Percentiles rank a stretch among this genome's conserved stretches.
Conservation (phyloP, 2,329 filamentous ascomycete genomes). For the Neofusicoccum cordaticola region DNA sequence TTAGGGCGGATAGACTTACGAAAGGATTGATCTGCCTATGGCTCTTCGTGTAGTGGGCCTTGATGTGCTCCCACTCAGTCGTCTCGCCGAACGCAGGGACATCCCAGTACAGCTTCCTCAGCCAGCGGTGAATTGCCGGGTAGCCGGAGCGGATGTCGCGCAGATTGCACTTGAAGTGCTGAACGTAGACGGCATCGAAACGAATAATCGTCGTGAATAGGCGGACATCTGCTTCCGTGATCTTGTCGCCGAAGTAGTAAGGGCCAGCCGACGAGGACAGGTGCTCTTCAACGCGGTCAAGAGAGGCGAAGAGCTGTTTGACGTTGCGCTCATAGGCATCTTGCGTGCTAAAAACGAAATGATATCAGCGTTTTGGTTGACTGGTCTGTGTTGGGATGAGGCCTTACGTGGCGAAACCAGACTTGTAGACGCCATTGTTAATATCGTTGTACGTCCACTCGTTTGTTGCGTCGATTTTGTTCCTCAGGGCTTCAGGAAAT, state of each 20-base stretch:
- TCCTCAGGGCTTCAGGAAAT: conserved; percentile 43
- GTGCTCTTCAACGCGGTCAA: conserved; percentile 47
- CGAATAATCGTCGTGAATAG: conserved; percentile 60
- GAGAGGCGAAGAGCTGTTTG: conserved; percentile 45
- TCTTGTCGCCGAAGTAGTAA: conserved; percentile 55
- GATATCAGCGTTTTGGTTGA: not conserved
- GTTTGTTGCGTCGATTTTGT: conserved; percentile 49
- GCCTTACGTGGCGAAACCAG: conserved; percentile 49
- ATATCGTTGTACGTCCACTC: conserved; percentile 54
- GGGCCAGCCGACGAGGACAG: conserved; percentile 43
- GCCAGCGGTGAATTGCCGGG: conserved; percentile 75
- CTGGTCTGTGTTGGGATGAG: too few species aligned
- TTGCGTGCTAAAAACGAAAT: conserved; percentile 34
- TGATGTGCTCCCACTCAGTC: conserved; percentile 94
- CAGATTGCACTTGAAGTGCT: conserved; percentile 75
- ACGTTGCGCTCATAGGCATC: conserved; percentile 50
- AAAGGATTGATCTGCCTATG: conserved; percentile 64
- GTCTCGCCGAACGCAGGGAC: conserved; percentile 73
- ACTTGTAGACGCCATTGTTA: conserved; percentile 54
- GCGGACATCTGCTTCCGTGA: conserved; percentile 52
- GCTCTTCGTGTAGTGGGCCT: conserved; percentile 69
- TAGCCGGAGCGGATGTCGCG: conserved; percentile 82
- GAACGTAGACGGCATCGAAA: conserved; percentile 56
- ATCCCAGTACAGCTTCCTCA: conserved; percentile 83
- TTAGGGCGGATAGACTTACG: conserved; percentile 11